Evolutionary conservation across 2,329 filamentous ascomycete species (phyloP).

Genomic region (Botrytis tulipae): DNA sequence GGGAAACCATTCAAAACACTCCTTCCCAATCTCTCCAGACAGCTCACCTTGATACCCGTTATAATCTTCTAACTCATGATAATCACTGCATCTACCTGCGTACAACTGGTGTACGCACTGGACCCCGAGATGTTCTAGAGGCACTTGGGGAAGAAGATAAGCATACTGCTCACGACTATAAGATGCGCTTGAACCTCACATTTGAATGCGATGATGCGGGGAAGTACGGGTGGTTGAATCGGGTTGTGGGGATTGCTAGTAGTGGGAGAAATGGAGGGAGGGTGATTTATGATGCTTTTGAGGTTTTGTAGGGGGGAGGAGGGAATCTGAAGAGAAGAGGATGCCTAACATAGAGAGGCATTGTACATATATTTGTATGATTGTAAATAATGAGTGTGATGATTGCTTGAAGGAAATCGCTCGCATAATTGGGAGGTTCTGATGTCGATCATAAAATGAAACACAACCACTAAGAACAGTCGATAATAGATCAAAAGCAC

Average conservation of each 20-base stretch:
- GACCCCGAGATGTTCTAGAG: not conserved
- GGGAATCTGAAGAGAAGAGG: not conserved
- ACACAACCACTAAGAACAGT: not conserved
- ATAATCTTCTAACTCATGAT: not conserved
- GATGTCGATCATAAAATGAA: not conserved
- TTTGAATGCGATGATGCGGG: constrained; percentile 34
- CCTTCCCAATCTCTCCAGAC: constrained; percentile 10
- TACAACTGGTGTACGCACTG: not conserved
- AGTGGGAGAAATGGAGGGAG: constrained; percentile 20
- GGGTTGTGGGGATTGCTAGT: constrained; percentile 23
- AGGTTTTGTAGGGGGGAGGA: constrained; percentile 5
- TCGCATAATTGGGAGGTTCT: not conserved
- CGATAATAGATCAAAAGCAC: not conserved
- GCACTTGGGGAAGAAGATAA: not conserved
- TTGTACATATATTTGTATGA: not conserved
- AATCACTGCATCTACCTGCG: constrained; percentile 4
- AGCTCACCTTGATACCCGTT: not conserved
- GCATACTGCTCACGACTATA: constrained; percentile 25
- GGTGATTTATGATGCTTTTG: constrained; percentile 27
- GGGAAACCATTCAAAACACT: constrained; percentile 21
- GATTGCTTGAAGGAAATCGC: not conserved
- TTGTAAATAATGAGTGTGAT: not conserved
- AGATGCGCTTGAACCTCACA: constrained; percentile 36
- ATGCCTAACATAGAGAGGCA: not conserved
- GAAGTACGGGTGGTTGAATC: constrained; percentile 36